Evolutionary conservation across 83 land plant genomes (phyloP).

Genomic region (Diphasiastrum complanatum): DNA sequence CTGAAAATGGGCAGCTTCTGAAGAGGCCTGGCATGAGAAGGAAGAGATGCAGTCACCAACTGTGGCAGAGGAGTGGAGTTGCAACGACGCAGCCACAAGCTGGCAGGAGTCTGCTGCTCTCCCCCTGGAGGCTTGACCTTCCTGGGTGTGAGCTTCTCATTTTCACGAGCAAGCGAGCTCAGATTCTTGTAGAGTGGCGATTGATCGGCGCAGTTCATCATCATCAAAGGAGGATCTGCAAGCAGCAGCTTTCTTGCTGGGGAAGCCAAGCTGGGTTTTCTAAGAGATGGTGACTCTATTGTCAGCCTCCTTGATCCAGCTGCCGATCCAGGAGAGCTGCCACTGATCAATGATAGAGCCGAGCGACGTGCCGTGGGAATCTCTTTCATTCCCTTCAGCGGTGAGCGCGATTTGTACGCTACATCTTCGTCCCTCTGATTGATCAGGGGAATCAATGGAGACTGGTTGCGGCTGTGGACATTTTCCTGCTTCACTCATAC

Average conservation of each 20-base stretch:
- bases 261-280: too few species aligned
- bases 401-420: too few species aligned
- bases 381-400: too few species aligned
- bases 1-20: background rate
- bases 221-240: background rate
- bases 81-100: slow-evolving; percentile 28
- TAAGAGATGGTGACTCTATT: too few species aligned
- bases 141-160: slow-evolving; percentile 8
- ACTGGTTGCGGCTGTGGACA: too few species aligned
- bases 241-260: background rate
- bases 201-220: background rate
- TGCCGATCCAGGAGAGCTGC: too few species aligned
- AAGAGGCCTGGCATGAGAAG: background rate
- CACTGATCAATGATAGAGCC: too few species aligned
- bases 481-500: too few species aligned
- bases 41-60: slow-evolving; percentile 3
- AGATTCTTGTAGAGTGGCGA: background rate
- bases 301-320: too few species aligned
- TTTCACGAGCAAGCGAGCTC: background rate
- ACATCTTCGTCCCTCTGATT: too few species aligned
- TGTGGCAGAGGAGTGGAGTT: slow-evolving; percentile 29
- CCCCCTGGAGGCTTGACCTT: background rate
- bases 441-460: too few species aligned
- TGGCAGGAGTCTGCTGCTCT: slow-evolving; percentile 15
- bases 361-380: too few species aligned